Evolutionary conservation across 2,329 filamentous ascomycete species (phyloP).

Genomic region (Colletotrichum spinosum): DNA sequence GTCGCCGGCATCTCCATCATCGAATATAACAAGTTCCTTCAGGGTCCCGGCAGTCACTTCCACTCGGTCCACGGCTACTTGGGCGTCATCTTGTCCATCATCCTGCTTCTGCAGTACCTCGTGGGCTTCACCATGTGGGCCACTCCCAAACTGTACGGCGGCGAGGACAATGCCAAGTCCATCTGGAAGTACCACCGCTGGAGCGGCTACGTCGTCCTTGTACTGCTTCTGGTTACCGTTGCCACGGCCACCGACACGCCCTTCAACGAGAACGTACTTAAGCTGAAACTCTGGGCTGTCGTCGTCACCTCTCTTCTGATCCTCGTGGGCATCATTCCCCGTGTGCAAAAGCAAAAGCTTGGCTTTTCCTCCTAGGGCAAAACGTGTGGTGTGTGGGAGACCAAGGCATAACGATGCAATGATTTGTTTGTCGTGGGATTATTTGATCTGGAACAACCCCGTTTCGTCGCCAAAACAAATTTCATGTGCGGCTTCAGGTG

Average conservation of each 20-base stretch:
- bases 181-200: slow-evolving; percentile 92
- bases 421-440: too few species aligned
- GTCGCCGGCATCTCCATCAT: slow-evolving; percentile 76
- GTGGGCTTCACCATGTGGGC: slow-evolving; percentile 89
- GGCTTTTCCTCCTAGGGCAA: slow-evolving; percentile 53
- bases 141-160: slow-evolving; percentile 79
- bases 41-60: slow-evolving; percentile 75
- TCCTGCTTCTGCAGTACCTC: slow-evolving; percentile 78
- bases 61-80: slow-evolving; percentile 84
- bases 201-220: slow-evolving; percentile 78
- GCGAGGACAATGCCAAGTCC: slow-evolving; percentile 81
- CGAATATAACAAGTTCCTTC: slow-evolving; percentile 84
- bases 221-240: slow-evolving; percentile 80
- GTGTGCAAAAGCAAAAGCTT: slow-evolving; percentile 86
- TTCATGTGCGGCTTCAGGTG: too few species aligned
- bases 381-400: too few species aligned
- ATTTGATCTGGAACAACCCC: too few species aligned
- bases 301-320: slow-evolving; percentile 74
- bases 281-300: slow-evolving; percentile 82
- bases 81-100: slow-evolving; percentile 79
- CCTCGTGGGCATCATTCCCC: slow-evolving; percentile 77
- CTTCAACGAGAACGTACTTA: slow-evolving; percentile 76
- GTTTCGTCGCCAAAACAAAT: too few species aligned
- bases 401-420: too few species aligned
- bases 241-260: slow-evolving; percentile 80